A percentile compares a stretch with the other conserved stretches of the same genome.
phyloP scores from a whole-genome alignment of 1,139 yeast species.

The Pichia sp. region DNA sequence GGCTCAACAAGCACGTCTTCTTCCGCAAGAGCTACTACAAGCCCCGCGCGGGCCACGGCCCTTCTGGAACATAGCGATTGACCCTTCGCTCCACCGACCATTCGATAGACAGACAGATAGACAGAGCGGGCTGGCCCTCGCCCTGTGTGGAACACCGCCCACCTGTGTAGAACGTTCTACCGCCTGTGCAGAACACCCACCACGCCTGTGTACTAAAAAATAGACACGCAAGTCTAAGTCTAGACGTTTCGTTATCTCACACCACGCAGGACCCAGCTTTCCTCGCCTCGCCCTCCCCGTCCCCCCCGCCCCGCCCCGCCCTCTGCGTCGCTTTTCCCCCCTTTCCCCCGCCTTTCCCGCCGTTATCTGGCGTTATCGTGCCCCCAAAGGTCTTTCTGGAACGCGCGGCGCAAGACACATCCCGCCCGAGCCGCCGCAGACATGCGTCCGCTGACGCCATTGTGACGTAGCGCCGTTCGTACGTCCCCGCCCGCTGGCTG shows the following conservation, averaged over 20 bases:
- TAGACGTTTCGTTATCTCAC: no score
- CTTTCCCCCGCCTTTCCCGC: neutral
- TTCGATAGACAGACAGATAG: no score
- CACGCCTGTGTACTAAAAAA: no score
- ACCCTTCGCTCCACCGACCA: no score
- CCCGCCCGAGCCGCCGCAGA: neutral
- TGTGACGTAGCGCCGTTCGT: neutral
- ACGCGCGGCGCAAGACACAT: neutral
- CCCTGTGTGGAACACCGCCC: no score
- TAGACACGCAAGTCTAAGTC: no score
- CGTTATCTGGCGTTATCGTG: neutral
- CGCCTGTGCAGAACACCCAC: no score
- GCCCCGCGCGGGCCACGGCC: neutral
- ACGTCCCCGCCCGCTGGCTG: neutral
- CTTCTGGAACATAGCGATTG: neutral
- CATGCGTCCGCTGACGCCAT: neutral
- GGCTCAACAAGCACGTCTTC: slow-evolving; percentile 23
- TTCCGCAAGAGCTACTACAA: slow-evolving; percentile 24
- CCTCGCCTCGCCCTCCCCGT: neutral
- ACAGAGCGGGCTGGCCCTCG: no score
- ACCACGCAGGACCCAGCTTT: no score
- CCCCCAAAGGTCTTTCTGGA: neutral
- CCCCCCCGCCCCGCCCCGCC: neutral
- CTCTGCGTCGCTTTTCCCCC: neutral
- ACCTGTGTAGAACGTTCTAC: neutral